Conservation (phyloP, 139 green algal species). For the Chlamydomonas sp. region DNA sequence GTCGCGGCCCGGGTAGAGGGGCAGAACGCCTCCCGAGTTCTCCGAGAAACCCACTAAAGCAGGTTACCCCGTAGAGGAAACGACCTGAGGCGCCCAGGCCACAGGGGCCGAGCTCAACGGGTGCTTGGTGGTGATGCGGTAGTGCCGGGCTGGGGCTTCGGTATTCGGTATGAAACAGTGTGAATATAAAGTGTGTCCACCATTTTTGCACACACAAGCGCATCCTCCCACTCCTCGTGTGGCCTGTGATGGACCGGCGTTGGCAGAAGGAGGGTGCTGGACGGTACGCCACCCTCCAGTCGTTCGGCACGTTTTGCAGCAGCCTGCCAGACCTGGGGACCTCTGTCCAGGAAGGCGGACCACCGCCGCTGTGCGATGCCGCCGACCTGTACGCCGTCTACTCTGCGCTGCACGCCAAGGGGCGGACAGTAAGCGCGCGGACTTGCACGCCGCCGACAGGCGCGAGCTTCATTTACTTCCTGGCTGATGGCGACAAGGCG, state of each 20-base stretch:
- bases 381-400: slow-evolving; percentile 30
- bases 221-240: too few species aligned
- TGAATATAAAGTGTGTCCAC: too few species aligned
- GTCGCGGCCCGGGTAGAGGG: too few species aligned
- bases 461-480: slow-evolving; percentile 30
- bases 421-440: slow-evolving; percentile 9
- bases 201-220: too few species aligned
- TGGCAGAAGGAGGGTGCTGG: slow-evolving; percentile 31
- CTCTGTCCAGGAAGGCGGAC: not conserved
- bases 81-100: too few species aligned
- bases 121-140: too few species aligned
- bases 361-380: slow-evolving; percentile 14
- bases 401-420: slow-evolving; percentile 32
- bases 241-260: slow-evolving; percentile 26
- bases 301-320: slow-evolving; percentile 16
- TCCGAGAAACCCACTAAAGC: too few species aligned
- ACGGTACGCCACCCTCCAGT: slow-evolving; percentile 24
- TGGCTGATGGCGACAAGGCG: slow-evolving; percentile 11
- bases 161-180: too few species aligned
- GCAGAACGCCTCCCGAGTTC: too few species aligned
- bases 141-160: too few species aligned
- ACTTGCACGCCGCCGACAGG: slow-evolving; percentile 12
- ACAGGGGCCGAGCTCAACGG: too few species aligned
- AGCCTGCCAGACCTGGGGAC: not conserved
- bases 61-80: too few species aligned